Evolutionary conservation across 2,329 filamentous ascomycete species (phyloP), one percentile per base, ranked within the genome.

Genomic region (Graphium sp.): DNA sequence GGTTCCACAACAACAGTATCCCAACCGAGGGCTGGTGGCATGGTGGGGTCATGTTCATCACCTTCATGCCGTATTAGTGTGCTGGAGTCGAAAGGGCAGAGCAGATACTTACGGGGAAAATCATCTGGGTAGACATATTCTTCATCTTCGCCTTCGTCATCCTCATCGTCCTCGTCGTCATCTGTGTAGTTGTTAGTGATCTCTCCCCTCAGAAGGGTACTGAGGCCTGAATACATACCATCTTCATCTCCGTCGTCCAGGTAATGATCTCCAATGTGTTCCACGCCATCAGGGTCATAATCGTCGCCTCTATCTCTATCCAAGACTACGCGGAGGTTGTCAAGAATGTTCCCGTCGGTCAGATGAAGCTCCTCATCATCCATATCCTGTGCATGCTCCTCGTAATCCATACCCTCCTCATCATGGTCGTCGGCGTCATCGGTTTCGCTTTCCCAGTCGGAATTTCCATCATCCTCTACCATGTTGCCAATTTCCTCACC

Each of bases 81-180:
- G 15, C 26, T 17, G 18, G 25, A 32, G 18, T 31, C 11, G 2
- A 16, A 8, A 15, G 21, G 22, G 10, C 7, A 14, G 12, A 15
- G 6, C 13, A 18, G 11, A 8, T 24, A 58, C 62, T 52, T 56
- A 70, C 65, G 55, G 33, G 63, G 58, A 47, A 65, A 69, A 18
- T 62, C 62, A 15, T 68, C 65, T 34, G 72, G 67, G 35, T 70
- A 74, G 33, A 66, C 56, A 41, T 71, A 72, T 31, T 73, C 66
- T 13, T 71, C 68, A 28, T 82, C 77, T 24, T 74, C 74, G 39
- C 78, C 65, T 14, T 75, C 70, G 24, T 75, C 74, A 22, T 79
- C 76, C 12, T 79, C 74, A 26, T 83, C 80, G 5, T 70, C 66
- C 11, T 37, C 32, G 5, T 66, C 64, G 22, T 60, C 58, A 29